phyloP scores from a whole-genome alignment of 169 alveolate genomes.

The Eimeria praecox region DNA sequence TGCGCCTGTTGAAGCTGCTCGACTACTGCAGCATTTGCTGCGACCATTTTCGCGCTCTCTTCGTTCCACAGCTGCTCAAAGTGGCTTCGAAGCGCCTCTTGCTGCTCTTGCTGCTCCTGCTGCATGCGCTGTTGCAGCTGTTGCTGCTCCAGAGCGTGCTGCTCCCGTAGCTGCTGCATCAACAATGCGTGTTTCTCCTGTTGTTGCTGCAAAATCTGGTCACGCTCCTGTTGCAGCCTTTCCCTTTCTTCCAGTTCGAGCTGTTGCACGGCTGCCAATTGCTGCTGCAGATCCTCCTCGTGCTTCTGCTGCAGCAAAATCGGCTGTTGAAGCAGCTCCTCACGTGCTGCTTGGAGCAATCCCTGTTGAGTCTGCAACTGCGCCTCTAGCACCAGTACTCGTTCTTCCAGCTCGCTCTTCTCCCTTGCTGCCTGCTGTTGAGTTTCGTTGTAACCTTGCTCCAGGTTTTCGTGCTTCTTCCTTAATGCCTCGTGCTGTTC shows the following conservation, averaged over 20 bases:
- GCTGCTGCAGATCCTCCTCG: conserved; percentile 66
- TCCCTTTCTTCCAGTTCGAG: conserved; percentile 27
- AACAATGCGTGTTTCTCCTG: conserved; percentile 59
- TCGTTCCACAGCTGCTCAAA: conserved; percentile 79
- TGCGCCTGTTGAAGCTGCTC: conserved; percentile 53
- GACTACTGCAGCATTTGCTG: conserved; percentile 73
- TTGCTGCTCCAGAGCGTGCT: conserved; percentile 72
- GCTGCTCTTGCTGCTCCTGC: conserved; percentile 74
- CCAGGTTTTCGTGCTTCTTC: conserved; percentile 2
- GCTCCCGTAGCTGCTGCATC: conserved; percentile 67
- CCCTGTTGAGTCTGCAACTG: conserved; percentile 64
- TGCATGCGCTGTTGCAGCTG: conserved; percentile 69
- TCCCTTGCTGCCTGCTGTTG: conserved; percentile 31
- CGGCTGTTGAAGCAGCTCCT: conserved; percentile 66
- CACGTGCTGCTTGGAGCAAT: conserved; percentile 63
- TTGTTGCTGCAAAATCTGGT: conserved; percentile 48
- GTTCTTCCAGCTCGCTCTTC: conserved; percentile 38
- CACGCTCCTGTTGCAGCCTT: conserved; percentile 50
- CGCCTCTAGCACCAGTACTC: conserved; percentile 6
- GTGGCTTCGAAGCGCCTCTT: conserved; percentile 54
- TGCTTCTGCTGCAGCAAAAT: conserved; percentile 44
- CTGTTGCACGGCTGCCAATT: conserved; percentile 31
- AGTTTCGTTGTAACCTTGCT: conserved; percentile 1
- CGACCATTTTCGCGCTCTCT: conserved; percentile 73
- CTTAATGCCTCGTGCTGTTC: conserved; percentile 26